Percentiles rank a stretch among this genome's conserved stretches.
Conservation (phyloP, 2,329 filamentous ascomycete species). For the Aspergillus terreus region DNA sequence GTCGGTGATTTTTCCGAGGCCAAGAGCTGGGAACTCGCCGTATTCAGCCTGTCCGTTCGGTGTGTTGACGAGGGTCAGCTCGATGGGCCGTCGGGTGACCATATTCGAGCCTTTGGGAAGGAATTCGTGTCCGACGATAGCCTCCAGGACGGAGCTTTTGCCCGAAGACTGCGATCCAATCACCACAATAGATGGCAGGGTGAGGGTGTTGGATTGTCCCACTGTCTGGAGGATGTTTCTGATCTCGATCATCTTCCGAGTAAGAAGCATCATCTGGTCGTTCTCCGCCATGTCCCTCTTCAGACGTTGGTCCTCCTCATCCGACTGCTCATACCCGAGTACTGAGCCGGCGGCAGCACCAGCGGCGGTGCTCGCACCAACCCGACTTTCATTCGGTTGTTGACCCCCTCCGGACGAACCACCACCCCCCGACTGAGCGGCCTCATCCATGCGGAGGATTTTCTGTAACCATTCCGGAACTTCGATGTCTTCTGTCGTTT, state of each 20-base stretch:
- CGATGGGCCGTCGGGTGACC: conserved; percentile 94
- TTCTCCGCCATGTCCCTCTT: conserved; percentile 70
- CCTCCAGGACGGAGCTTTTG: conserved; percentile 94
- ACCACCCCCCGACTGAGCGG: conserved; percentile 50
- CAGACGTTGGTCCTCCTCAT: conserved; percentile 57
- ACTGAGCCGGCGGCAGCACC: conserved; percentile 70
- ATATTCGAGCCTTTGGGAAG: conserved; percentile 97
- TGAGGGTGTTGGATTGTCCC: conserved; percentile 83
- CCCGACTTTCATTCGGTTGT: conserved; percentile 54
- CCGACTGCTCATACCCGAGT: conserved; percentile 68
- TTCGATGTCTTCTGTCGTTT: conserved; percentile 72
- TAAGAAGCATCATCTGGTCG: conserved; percentile 99
- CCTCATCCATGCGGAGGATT: conserved; percentile 61
- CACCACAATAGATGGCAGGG: conserved; percentile 94
- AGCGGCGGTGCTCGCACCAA: conserved; percentile 55
- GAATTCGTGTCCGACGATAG: conserved; percentile 97
- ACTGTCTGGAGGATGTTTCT: conserved; percentile 85
- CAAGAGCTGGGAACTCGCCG: conserved; percentile 91
- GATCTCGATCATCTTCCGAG: conserved; percentile 99
- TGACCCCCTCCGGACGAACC: conserved; percentile 43
- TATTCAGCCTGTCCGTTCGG: conserved; percentile 84
- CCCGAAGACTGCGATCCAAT: conserved; percentile 98
- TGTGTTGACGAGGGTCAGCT: conserved; percentile 93
- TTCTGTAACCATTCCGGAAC: conserved; percentile 76
- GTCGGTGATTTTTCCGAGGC: conserved; percentile 83